phyloP scores from a whole-genome alignment of 2,329 filamentous ascomycete genomes.

The Bipolaris victoriae region DNA sequence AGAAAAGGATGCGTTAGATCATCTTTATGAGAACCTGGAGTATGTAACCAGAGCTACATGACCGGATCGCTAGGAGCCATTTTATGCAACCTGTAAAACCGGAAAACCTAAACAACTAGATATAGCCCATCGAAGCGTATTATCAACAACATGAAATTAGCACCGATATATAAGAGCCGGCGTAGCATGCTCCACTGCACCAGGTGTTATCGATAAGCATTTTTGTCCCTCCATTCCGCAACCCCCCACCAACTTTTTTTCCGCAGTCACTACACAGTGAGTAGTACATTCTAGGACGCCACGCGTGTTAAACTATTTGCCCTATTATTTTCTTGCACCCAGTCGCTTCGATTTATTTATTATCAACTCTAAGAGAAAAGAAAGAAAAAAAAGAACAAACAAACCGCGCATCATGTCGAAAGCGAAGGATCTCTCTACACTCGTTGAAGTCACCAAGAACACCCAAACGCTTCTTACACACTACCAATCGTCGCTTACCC shows the following conservation, averaged over 20 bases:
- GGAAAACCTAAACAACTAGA: not conserved
- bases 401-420: constrained; percentile 24
- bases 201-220: not conserved
- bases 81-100: not conserved
- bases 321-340: not conserved
- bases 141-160: not conserved
- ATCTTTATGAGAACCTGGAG: too few relatives aligned
- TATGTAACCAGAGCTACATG: too few relatives aligned
- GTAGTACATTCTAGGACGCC: not conserved
- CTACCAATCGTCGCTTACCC: constrained; percentile 45
- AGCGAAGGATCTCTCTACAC: constrained; percentile 35
- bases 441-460: constrained; percentile 45
- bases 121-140: not conserved
- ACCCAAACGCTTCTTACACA: constrained; percentile 46
- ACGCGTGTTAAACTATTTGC: too few relatives aligned
- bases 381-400: not conserved
- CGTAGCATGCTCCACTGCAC: not conserved
- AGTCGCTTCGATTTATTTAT: not conserved
- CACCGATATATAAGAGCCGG: too few relatives aligned
- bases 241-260: constrained; percentile 4
- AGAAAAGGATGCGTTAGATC: too few relatives aligned
- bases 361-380: not conserved
- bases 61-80: too few relatives aligned
- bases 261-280: not conserved
- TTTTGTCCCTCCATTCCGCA: not conserved